A percentile compares a stretch with the other conserved stretches of the same genome.
Conservation (phyloP, 352 stramenopile genomes). For the Phytophthora europaea region DNA sequence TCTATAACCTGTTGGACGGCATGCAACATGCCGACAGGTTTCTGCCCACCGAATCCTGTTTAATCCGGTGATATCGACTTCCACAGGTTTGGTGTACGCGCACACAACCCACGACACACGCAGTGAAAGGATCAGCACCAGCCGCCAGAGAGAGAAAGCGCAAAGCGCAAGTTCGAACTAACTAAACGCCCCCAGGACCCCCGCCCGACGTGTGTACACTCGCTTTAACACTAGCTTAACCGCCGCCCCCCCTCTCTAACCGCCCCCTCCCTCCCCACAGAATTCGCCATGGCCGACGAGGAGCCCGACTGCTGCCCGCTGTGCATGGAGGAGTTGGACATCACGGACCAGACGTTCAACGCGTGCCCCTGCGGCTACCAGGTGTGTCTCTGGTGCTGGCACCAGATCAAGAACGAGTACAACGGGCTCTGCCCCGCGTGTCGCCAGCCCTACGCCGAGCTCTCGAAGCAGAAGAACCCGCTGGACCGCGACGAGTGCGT, state of each 20-base stretch:
- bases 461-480: constrained; percentile 91
- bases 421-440: constrained; percentile 98
- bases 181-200: background rate
- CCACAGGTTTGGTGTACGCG: background rate
- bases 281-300: constrained; percentile 67
- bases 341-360: constrained; percentile 99
- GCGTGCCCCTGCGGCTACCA: constrained; percentile 99
- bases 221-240: constrained; percentile 3
- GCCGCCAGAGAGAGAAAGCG: constrained; percentile 30
- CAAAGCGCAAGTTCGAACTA: background rate
- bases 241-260: background rate
- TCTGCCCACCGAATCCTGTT: background rate
- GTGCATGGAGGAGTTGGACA: constrained; percentile 99
- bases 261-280: background rate
- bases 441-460: constrained; percentile 96
- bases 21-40: background rate
- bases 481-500: constrained; percentile 96
- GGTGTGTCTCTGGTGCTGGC: constrained; percentile 99
- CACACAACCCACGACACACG: background rate
- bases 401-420: constrained; percentile 99
- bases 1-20: background rate
- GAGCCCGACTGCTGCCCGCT: constrained; percentile 96
- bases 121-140: constrained; percentile 56
- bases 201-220: background rate
- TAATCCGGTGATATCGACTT: background rate